phyloP scores from a whole-genome alignment of 1,139 yeast genomes.

The Pichia sp. region DNA sequence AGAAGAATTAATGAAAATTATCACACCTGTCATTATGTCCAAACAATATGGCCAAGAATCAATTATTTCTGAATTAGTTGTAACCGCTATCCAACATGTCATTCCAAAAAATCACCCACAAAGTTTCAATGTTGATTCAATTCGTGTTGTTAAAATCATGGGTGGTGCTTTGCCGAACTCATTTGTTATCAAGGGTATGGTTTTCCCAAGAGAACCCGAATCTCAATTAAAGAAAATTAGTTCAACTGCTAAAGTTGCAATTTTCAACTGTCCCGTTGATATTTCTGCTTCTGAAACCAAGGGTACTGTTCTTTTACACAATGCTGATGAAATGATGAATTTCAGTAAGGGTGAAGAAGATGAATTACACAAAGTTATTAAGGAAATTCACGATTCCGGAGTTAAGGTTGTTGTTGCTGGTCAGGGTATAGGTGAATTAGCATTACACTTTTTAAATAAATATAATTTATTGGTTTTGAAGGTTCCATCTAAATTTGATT shows the following conservation, averaged over 20 bases:
- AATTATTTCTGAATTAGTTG: slow-evolving; percentile 66
- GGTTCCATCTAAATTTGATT: slow-evolving; percentile 89
- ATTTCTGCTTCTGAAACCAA: slow-evolving; percentile 93
- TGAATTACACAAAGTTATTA: slow-evolving; percentile 81
- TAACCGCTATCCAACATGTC: slow-evolving; percentile 77
- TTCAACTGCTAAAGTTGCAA: slow-evolving; percentile 75
- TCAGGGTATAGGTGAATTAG: slow-evolving; percentile 85
- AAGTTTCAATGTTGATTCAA: slow-evolving; percentile 78
- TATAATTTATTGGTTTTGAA: slow-evolving; percentile 77
- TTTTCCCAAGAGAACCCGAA: slow-evolving; percentile 94
- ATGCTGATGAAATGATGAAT: slow-evolving; percentile 94
- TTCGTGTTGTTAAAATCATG: slow-evolving; percentile 94
- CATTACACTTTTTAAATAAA: slow-evolving; percentile 87
- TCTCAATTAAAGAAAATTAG: slow-evolving; percentile 66
- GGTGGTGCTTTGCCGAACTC: slow-evolving; percentile 75
- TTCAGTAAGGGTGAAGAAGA: slow-evolving; percentile 95
- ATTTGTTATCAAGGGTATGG: slow-evolving; percentile 92
- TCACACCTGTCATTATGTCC: slow-evolving; percentile 84
- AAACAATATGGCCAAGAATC: slow-evolving; percentile 91
- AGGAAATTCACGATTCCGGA: slow-evolving; percentile 79
- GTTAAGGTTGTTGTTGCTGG: slow-evolving; percentile 89
- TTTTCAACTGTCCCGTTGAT: slow-evolving; percentile 89
- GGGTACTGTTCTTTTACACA: slow-evolving; percentile 92
- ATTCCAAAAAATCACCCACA: slow-evolving; percentile 52
- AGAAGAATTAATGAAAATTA: slow-evolving; percentile 61